Evolutionary conservation across 1,139 yeast genomes (phyloP).

Genomic region (Geotrichum reessii): DNA sequence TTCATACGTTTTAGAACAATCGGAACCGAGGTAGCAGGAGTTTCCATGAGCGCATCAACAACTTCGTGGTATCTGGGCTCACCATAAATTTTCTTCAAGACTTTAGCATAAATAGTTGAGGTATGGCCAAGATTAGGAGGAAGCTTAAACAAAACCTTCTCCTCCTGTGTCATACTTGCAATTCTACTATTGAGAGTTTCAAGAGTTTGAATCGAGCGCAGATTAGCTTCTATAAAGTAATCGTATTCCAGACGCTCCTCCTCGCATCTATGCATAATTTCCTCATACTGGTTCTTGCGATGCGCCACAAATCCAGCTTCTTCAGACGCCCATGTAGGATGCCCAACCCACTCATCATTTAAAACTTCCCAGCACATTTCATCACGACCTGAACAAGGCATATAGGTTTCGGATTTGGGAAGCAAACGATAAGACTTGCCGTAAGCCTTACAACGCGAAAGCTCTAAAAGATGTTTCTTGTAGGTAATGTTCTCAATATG

Average conservation of each 20-base stretch:
- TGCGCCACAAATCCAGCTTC: conserved; percentile 98
- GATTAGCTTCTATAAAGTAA: conserved; percentile 87
- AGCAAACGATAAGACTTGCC: conserved; percentile 92
- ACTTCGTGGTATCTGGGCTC: conserved; percentile 94
- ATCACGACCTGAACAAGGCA: conserved; percentile 98
- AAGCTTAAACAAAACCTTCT: conserved; percentile 74
- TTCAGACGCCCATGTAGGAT: conserved; percentile 99
- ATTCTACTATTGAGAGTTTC: conserved; percentile 94
- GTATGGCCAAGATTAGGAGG: conserved; percentile 94
- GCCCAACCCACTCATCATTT: conserved; percentile 98
- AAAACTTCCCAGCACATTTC: conserved; percentile 99
- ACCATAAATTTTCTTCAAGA: conserved; percentile 85
- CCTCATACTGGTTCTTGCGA: conserved; percentile 95
- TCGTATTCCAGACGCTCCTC: conserved; percentile 98
- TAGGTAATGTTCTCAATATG: conserved; percentile 82
- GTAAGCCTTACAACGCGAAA: conserved; percentile 66
- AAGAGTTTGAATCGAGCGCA: conserved; percentile 88
- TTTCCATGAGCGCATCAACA: conserved; percentile 89
- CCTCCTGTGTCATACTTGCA: conserved; percentile 88
- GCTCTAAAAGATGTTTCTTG: conserved; percentile 84
- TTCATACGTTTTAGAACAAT: conserved; percentile 84
- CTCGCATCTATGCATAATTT: conserved; percentile 86
- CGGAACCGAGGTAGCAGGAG: conserved; percentile 93
- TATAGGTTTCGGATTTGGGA: conserved; percentile 90
- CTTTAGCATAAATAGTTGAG: conserved; percentile 81